A percentile compares a stretch with the other conserved stretches of the same genome.
phyloP scores from a whole-genome alignment of 1,284 basidiomycete species.

The Microbotryum intermedium region DNA sequence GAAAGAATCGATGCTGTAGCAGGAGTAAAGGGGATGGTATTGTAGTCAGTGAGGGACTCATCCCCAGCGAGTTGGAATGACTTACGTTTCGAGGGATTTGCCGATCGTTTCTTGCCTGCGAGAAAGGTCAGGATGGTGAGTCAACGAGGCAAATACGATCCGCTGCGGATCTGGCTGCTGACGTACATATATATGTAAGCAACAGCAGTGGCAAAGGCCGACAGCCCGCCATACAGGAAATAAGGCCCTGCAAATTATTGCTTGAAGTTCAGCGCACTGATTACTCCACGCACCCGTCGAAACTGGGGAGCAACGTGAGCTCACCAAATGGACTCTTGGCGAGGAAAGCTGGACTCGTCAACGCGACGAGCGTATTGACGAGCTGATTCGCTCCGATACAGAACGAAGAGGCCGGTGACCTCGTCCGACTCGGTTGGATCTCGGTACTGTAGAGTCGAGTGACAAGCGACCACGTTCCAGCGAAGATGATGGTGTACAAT shows the following conservation, averaged over 20 bases:
- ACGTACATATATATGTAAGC: conserved; percentile 14
- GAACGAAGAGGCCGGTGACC: conserved; percentile 41
- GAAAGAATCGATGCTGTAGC: conserved; percentile 14
- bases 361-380: conserved; percentile 47
- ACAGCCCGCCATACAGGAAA: conserved; percentile 12
- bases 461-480: conserved; percentile 9
- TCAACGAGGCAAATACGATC: too few relatives aligned
- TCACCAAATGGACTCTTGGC: background rate
- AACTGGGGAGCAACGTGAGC: conserved; percentile 44
- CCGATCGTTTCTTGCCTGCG: conserved; percentile 2
- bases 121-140: background rate
- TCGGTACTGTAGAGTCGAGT: conserved; percentile 41
- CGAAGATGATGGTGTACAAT: background rate
- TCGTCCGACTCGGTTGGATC: conserved; percentile 44
- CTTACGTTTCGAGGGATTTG: conserved; percentile 17
- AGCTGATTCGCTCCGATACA: conserved; percentile 44
- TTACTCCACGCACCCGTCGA: conserved; percentile 47
- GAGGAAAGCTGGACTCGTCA: conserved; percentile 41
- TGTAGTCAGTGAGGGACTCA: background rate
- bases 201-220: conserved; percentile 9
- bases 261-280: background rate
- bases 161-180: too few relatives aligned
- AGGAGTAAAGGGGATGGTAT: too few relatives aligned
- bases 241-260: conserved; percentile 3
- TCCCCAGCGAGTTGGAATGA: background rate